A percentile compares a stretch with the other conserved stretches of the same genome.
Conservation (phyloP, 352 stramenopile species). For the Stephanocyclus meneghinianus region DNA sequence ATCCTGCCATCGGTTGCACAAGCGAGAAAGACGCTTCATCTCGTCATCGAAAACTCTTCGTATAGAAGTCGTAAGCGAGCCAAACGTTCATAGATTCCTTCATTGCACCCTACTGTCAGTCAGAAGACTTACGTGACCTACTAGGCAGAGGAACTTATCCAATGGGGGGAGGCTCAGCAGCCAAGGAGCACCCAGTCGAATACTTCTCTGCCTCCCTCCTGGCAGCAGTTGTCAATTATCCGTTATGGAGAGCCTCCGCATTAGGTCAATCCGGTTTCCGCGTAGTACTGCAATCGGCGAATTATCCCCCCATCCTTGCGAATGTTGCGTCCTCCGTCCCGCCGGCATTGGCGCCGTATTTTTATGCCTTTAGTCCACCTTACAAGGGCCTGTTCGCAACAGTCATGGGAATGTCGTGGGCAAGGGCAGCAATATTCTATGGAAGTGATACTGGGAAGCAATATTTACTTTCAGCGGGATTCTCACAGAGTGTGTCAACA, state of each 20-base stretch:
- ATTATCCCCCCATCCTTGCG: conserved; percentile 1
- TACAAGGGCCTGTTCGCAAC: conserved; percentile 85
- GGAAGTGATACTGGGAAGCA: conserved; percentile 82
- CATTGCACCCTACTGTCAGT: background rate
- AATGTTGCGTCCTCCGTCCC: conserved; percentile 43
- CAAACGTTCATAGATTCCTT: too few species aligned
- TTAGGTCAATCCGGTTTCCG: conserved; percentile 84
- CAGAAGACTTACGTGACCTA: background rate
- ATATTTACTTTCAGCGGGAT: conserved; percentile 56
- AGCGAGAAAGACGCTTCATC: too few species aligned
- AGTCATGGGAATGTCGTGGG: conserved; percentile 87
- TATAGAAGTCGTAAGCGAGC: too few species aligned
- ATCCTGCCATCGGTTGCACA: too few species aligned
- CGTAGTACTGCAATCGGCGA: conserved; percentile 30
- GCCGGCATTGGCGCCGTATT: conserved; percentile 68
- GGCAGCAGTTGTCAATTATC: conserved; percentile 84
- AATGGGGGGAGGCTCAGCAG: conserved; percentile 54
- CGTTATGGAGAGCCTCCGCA: conserved; percentile 82
- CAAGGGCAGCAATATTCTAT: conserved; percentile 87
- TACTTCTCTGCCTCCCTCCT: conserved; percentile 66
- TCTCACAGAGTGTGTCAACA: conserved; percentile 47
- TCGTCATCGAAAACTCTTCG: too few species aligned
- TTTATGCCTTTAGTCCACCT: conserved; percentile 82
- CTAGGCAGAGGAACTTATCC: background rate
- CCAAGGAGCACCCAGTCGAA: conserved; percentile 70